Evolutionary conservation across 1,139 yeast species (phyloP).

Genomic region (Scheffersomyces cryptocercus): DNA sequence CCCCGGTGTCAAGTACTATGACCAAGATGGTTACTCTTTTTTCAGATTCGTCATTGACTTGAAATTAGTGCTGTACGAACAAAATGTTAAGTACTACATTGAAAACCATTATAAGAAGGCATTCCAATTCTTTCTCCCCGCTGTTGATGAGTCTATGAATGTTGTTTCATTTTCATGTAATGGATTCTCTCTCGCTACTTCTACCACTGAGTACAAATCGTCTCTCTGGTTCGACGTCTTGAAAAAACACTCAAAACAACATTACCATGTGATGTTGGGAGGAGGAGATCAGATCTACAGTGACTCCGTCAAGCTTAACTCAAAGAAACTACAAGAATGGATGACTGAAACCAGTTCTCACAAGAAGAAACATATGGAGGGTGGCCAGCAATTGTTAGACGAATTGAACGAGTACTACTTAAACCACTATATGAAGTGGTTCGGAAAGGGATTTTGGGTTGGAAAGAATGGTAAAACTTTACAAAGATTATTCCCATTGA

Average conservation of each 20-base stretch:
- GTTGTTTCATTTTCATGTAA: slow-evolving; percentile 84
- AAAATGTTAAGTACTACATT: slow-evolving; percentile 60
- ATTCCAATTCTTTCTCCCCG: slow-evolving; percentile 61
- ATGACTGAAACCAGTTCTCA: slow-evolving; percentile 48
- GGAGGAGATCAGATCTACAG: slow-evolving; percentile 97
- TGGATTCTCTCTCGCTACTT: slow-evolving; percentile 82
- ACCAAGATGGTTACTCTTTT: slow-evolving; percentile 55
- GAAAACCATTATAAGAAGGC: slow-evolving; percentile 42
- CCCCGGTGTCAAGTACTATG: slow-evolving; percentile 41
- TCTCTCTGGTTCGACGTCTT: slow-evolving; percentile 87
- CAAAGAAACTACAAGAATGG: slow-evolving; percentile 64
- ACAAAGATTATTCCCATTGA: slow-evolving; percentile 68
- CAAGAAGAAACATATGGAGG: slow-evolving; percentile 41
- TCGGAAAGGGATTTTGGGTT: slow-evolving; percentile 83
- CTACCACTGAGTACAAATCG: slow-evolving; percentile 65
- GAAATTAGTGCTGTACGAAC: slow-evolving; percentile 48
- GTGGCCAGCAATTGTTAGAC: slow-evolving; percentile 45
- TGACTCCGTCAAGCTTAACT: slow-evolving; percentile 70
- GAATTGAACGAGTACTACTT: slow-evolving; percentile 70
- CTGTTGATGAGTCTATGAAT: slow-evolving; percentile 66
- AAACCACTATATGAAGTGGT: slow-evolving; percentile 79
- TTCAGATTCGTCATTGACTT: slow-evolving; percentile 64
- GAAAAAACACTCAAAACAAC: slow-evolving; percentile 58
- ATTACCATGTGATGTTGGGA: slow-evolving; percentile 93
- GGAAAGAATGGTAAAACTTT: slow-evolving; percentile 66